Evolutionary conservation across 352 stramenopile species (phyloP), one percentile per base, ranked within the genome.

Genomic region (Phytophthora podocarpi): DNA sequence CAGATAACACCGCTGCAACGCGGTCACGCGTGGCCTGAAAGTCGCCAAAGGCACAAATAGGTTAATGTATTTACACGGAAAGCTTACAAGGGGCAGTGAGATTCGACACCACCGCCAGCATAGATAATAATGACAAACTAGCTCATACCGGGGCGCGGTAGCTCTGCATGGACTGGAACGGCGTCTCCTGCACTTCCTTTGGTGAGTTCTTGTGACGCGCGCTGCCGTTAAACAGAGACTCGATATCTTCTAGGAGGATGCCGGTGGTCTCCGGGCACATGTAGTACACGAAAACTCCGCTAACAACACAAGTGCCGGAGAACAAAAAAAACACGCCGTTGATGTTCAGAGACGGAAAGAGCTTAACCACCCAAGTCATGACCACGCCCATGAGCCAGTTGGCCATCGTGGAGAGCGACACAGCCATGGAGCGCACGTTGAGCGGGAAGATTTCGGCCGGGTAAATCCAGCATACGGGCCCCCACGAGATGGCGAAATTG

Each of bases 291-390:
- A 86, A 78, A 23, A 75, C 64, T 10, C 70, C 66, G 26, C 67
- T 67, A 30, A 84, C 18, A 23, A 80, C 49, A 24, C 71, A 81
- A 16, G 76, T 73, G 34, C 59, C 72, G 7, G 58, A 58, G 59
- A 87, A 89, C 55, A 89, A 68, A 60, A 74, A 83, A 61, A 87
- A 72, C 26, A 78, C 64, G 35, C 64, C 69, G 37, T 72, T 72
- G 49, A 74, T 74, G 61, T 72, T 78, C 72, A 76, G 53, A 15
- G 57, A 80, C 55, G 74, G 70, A 40, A 82, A 82, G 34, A 82
- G 64, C 63, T 82, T 82, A 53, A 77, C 66, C 45, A 80, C 70
- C 56, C 60, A 74, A 40, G 72, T 82, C 74, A 82, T 82, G 49
- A 82, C 58, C 18, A 76, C 67, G 16, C 70, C 67, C 67, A 80